Conservation (phyloP, 768 basidiomycete species). For the Boletus pseudo-olivaceus region DNA sequence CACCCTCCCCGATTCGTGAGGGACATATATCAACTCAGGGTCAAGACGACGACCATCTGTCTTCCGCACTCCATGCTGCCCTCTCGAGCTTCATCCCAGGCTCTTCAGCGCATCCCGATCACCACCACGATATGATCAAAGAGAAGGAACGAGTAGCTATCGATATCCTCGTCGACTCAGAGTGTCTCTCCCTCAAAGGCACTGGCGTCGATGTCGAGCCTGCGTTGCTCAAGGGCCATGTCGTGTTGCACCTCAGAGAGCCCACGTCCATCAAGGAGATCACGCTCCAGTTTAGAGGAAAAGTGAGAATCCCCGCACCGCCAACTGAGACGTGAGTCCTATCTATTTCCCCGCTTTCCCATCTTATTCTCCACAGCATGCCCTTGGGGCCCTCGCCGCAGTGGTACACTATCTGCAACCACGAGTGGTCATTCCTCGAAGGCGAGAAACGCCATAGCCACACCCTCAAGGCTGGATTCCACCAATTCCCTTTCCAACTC, state of each 20-base stretch:
- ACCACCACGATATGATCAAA: constrained; percentile 39
- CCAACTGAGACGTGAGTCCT: constrained; percentile 55
- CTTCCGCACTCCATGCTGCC: constrained; percentile 39
- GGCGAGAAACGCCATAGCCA: constrained; percentile 74
- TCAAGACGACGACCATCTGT: constrained; percentile 33
- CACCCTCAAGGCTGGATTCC: constrained; percentile 94
- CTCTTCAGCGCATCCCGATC: constrained; percentile 19
- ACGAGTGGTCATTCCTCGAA: constrained; percentile 92
- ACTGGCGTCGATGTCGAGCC: constrained; percentile 83
- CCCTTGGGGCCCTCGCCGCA: constrained; percentile 34
- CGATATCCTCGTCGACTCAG: constrained; percentile 73
- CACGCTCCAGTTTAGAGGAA: constrained; percentile 80
- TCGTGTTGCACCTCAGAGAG: constrained; percentile 77
- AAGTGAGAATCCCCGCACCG: constrained; percentile 64
- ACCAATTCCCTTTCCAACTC: constrained; percentile 89
- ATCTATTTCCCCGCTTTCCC: constrained; percentile 1
- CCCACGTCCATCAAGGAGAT: constrained; percentile 82
- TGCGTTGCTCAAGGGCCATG: constrained; percentile 72
- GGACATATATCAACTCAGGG: constrained; percentile 20
- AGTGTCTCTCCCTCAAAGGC: constrained; percentile 69
- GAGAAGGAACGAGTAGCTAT: constrained; percentile 53
- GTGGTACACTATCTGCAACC: constrained; percentile 66
- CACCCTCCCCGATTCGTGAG: constrained; percentile 30
- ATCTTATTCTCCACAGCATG: constrained; percentile 11
- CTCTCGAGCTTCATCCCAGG: constrained; percentile 28